Percentiles rank a stretch among this genome's conserved stretches.
phyloP scores from a whole-genome alignment of 108 stramenopile species.

The Nitzschia inconspicua region DNA sequence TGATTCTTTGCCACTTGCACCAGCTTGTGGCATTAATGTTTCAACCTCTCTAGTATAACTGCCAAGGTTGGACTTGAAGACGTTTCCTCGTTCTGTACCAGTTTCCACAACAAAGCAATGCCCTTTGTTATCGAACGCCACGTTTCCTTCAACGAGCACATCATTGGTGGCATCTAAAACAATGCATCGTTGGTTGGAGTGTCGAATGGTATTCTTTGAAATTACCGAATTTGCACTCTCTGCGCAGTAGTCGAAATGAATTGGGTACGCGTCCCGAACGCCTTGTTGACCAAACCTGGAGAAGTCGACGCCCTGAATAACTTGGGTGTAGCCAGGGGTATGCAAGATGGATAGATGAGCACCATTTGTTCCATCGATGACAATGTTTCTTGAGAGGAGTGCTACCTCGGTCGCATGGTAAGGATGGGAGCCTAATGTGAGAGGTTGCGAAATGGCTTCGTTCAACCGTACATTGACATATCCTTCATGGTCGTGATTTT shows the following conservation, averaged over 20 bases:
- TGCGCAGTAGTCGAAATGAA: slow-evolving; percentile 51
- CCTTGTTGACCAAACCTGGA: slow-evolving; percentile 45
- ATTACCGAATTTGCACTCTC: slow-evolving; percentile 41
- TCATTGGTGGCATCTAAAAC: slow-evolving; percentile 56
- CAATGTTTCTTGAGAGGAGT: slow-evolving; percentile 55
- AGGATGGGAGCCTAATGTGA: slow-evolving; percentile 35
- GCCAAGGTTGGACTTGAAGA: slow-evolving; percentile 35
- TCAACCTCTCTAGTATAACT: neutral
- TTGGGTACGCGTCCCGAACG: slow-evolving; percentile 42
- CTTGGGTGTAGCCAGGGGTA: slow-evolving; percentile 52
- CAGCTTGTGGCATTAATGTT: neutral
- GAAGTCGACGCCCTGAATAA: slow-evolving; percentile 57
- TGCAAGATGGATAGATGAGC: slow-evolving; percentile 54
- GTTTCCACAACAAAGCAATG: slow-evolving; percentile 39
- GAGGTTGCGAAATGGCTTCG: slow-evolving; percentile 31
- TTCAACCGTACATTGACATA: slow-evolving; percentile 34
- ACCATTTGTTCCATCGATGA: slow-evolving; percentile 47
- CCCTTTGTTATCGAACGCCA: slow-evolving; percentile 45
- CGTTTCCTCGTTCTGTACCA: slow-evolving; percentile 30
- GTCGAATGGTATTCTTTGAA: slow-evolving; percentile 52
- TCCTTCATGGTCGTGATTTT: slow-evolving; percentile 25
- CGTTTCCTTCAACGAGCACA: slow-evolving; percentile 44
- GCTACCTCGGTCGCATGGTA: slow-evolving; percentile 62
- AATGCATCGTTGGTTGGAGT: slow-evolving; percentile 56
- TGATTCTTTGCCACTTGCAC: slow-evolving; percentile 1